Conservation (phyloP, 768 basidiomycete genomes). For the Mycena latifolia region DNA sequence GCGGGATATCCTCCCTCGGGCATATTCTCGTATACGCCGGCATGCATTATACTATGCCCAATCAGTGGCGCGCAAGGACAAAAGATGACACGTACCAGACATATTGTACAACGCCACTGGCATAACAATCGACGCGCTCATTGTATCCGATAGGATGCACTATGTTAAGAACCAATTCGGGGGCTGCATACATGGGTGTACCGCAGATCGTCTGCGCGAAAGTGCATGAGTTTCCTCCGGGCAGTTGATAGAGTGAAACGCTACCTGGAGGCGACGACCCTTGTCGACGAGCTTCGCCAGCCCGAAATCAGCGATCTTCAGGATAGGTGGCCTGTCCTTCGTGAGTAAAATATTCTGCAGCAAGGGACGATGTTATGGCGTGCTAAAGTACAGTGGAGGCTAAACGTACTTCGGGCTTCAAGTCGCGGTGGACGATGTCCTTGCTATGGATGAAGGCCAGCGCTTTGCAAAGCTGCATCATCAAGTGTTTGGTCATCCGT, state of each 20-base stretch:
- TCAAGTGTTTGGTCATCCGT: constrained; percentile 72
- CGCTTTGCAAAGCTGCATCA: constrained; percentile 86
- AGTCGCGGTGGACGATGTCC: constrained; percentile 91
- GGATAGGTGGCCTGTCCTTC: constrained; percentile 68
- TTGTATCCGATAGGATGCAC: constrained; percentile 76
- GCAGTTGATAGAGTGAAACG: constrained; percentile 37
- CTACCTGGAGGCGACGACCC: constrained; percentile 77
- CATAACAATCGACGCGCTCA: constrained; percentile 93
- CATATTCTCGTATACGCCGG: neutral
- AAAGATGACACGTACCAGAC: constrained; percentile 52
- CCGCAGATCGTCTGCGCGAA: constrained; percentile 87
- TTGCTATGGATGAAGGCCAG: constrained; percentile 79
- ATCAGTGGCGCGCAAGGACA: neutral
- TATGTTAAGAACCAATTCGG: constrained; percentile 10
- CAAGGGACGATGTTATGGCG: constrained; percentile 9
- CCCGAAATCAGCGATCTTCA: constrained; percentile 98
- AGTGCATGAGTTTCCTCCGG: constrained; percentile 14
- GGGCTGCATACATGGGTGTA: constrained; percentile 84
- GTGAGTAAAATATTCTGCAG: constrained; percentile 86
- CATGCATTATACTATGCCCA: neutral
- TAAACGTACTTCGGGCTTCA: constrained; percentile 82
- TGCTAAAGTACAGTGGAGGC: constrained; percentile 5
- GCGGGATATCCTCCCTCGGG: neutral
- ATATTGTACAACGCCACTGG: constrained; percentile 92
- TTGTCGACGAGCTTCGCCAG: constrained; percentile 92